Evolutionary conservation across 2,329 filamentous ascomycete genomes (phyloP), one percentile per base, ranked within the genome.

Genomic region (Fusarium piperis): DNA sequence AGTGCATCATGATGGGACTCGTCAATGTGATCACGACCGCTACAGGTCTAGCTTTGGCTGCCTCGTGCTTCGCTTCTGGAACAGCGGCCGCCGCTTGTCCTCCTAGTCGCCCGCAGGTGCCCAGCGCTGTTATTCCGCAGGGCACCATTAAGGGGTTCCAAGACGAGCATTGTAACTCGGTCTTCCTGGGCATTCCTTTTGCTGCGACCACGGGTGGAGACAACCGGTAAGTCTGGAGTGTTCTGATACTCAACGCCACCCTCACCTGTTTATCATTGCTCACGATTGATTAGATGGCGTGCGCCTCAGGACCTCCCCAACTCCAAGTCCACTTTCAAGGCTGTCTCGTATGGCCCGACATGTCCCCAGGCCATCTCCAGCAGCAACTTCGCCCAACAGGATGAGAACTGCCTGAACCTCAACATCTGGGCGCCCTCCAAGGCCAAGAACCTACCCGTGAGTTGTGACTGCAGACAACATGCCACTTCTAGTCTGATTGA

Each of bases 321-420:
- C 32, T 71, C 69, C n/a, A 41, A 48, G 3, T 53, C 46, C 16
- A 35, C 36, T 20, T 69, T 74, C 56, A 36, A 35, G 5, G 73
- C 73, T 20, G 57, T 26, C 8, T 62, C 73, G 4, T 75, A 75
- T 15, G 73, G 73, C 16, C 65, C 73, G 16, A 75, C 73, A 59
- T 75, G 73, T 23, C 73, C 73, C 20, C 73, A 75, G n/a, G 71
- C 71, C 28, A 72, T 75, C n/a, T 62, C 59, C 18, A 64, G 53
- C 36, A 38, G 39, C 62, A 36, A 52, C 4, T 75, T 67, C n/a
- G 63, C 61, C 23, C 72, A 64, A 10, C 75, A 77, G 51, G 77
- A 74, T 52, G 81, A 82, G 66, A 82, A 85, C 30, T 85, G 84
- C 59, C 65, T 85, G 71, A 85, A 81, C 70, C 73, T 85, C 20